Evolutionary conservation across 768 basidiomycete species (phyloP).

Genomic region (Leccinum disarticulatum): DNA sequence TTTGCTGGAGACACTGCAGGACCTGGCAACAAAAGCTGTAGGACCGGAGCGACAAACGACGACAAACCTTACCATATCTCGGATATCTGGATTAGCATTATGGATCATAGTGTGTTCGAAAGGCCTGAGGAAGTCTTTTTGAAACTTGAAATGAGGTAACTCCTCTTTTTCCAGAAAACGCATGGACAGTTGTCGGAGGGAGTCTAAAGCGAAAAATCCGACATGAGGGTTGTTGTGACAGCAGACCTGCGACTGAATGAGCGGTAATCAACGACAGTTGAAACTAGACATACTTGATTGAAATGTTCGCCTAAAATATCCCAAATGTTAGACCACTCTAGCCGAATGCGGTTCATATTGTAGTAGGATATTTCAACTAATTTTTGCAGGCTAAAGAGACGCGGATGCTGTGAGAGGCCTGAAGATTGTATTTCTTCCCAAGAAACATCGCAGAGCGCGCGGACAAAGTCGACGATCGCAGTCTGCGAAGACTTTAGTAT

Average conservation of each 20-base stretch:
- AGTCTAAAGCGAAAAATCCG: slow-evolving; percentile 94
- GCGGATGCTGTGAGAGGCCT: slow-evolving; percentile 88
- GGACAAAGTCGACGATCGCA: slow-evolving; percentile 97
- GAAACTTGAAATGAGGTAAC: slow-evolving; percentile 96
- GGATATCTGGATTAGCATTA: slow-evolving; percentile 91
- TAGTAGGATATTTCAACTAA: slow-evolving; percentile 99
- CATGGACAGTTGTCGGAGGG: slow-evolving; percentile 95
- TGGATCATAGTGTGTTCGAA: slow-evolving; percentile 98
- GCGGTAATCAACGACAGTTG: neutral
- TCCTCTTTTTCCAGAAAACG: slow-evolving; percentile 99
- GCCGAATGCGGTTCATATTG: slow-evolving; percentile 96
- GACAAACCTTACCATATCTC: slow-evolving; percentile 78
- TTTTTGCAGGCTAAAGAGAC: slow-evolving; percentile 96
- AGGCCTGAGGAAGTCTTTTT: slow-evolving; percentile 97
- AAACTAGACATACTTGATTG: slow-evolving; percentile 68
- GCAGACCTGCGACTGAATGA: slow-evolving; percentile 67
- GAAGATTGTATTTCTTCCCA: slow-evolving; percentile 99
- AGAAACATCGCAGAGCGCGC: slow-evolving; percentile 92
- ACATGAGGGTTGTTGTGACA: slow-evolving; percentile 98
- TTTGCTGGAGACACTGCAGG: slow-evolving; percentile 96
- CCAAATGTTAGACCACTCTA: slow-evolving; percentile 99
- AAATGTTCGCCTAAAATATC: slow-evolving; percentile 98
- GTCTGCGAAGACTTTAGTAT: slow-evolving; percentile 48
- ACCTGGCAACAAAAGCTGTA: slow-evolving; percentile 51
- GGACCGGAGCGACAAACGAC: neutral